These are phyloP conservation scores for Hanseniaspora clermontiae DNA, from an alignment of 805 yeast genomes.

Conservation along the genomic window DNA sequence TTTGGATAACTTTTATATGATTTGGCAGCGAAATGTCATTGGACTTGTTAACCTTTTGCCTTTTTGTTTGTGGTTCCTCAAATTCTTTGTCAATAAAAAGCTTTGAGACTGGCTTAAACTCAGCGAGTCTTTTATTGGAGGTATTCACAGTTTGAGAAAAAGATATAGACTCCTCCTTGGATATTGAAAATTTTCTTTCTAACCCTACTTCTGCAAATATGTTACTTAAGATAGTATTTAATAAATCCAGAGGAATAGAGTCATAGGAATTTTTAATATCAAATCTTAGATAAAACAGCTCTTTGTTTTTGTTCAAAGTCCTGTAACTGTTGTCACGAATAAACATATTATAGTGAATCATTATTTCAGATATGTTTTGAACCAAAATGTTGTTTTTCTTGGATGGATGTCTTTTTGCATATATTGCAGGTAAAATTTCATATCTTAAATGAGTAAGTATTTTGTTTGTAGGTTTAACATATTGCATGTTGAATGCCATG, in stretches of 20 bases:
- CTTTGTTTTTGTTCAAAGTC: conserved; percentile 2
- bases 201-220: conserved; percentile 22
- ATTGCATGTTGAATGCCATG: conserved; percentile 14
- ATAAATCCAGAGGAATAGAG: conserved; percentile 40
- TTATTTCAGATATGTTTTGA: conserved; percentile 36
- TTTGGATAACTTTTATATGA: not conserved
- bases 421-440: conserved; percentile 12
- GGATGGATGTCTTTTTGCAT: conserved; percentile 14
- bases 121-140: not conserved
- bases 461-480: conserved; percentile 35
- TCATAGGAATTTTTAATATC: conserved; percentile 74
- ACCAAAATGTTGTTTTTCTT: conserved; percentile 15
- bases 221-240: conserved; percentile 27
- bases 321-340: conserved; percentile 19
- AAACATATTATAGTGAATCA: conserved; percentile 30
- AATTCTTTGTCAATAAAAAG: not conserved
- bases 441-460: conserved; percentile 29
- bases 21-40: not conserved
- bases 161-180: not conserved
- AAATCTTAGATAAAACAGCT: conserved; percentile 45
- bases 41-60: not conserved
- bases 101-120: not conserved
- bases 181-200: not conserved
- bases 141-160: not conserved
- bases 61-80: not conserved